Evolutionary conservation across 306 rosid species (phyloP), one percentile per base, ranked within the genome.

Genomic region (Sicyos baderoa): DNA sequence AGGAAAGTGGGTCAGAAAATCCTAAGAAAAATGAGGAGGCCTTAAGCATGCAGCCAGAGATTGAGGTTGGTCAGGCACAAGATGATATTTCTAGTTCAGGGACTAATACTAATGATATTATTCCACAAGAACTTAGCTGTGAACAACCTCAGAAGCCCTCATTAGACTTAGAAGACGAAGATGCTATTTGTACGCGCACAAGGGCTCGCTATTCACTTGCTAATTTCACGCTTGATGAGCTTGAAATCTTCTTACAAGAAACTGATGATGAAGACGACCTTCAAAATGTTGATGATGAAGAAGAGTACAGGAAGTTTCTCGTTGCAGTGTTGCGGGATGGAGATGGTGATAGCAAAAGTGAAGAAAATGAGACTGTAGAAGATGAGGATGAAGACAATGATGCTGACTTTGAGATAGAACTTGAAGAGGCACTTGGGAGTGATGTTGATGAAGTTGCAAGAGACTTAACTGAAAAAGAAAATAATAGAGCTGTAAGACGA

Each of bases 331-430:
- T 90, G 79, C 89, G 74, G 51, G 91, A 82, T 76, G 90, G 87
- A 66, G 91, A 88, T 44, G 86, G 68, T 68, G 88, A 79, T 21
- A 81, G 72, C 60, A 70, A 75, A 77, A 54, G 78, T 54, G 85
- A 82, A 75, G 95, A 73, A 77, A 86, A 86, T 80, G 94, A 77
- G 78, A 88, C 44, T 75, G 87, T 58, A 50, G 95, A 83, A 55
- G 97, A 93, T 42, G 99, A 84, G 74, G 91, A 90, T 72, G 99
- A 90, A 75, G 96, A 93, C 76, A 93, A 86, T 48, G 99, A 93
- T 82, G 95, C 83, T 12, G 99, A 93, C 83, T 93, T 90, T 79
- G 99, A 93, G 85, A 81, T 88, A 79, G 99, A 93, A 78, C 91
- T 93, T 71, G 96, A 93, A 79, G 99, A 88, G 86, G 83, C 90